These are phyloP conservation scores for Globisporangium splendens DNA, from an alignment of 352 stramenopile species.

Conservation along the genomic window DNA sequence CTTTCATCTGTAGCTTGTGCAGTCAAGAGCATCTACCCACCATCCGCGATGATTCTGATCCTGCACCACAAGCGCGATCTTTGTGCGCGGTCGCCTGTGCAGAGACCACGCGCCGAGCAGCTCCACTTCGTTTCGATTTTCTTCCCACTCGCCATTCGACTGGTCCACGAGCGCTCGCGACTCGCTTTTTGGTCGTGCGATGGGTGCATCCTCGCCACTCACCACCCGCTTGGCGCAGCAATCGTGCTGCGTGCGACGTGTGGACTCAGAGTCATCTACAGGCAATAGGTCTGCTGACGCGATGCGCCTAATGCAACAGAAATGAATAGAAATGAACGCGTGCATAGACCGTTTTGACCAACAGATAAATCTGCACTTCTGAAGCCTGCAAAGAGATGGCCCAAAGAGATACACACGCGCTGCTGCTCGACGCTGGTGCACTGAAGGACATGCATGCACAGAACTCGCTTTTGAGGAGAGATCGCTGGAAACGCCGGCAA, in stretches of 20 bases:
- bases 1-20: not conserved
- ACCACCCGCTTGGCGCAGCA: too few relatives aligned
- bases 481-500: too few relatives aligned
- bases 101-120: not conserved
- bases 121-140: constrained; percentile 10
- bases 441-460: too few relatives aligned
- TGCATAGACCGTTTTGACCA: too few relatives aligned
- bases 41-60: not conserved
- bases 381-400: too few relatives aligned
- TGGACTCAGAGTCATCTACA: constrained; percentile 10
- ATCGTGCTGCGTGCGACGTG: not conserved
- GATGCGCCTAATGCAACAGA: not conserved
- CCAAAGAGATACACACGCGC: too few relatives aligned
- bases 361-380: too few relatives aligned
- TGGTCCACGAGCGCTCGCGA: not conserved
- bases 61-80: not conserved
- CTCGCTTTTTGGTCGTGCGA: not conserved
- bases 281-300: constrained; percentile 2
- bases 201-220: too few relatives aligned
- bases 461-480: too few relatives aligned
- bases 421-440: too few relatives aligned
- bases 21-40: not conserved
- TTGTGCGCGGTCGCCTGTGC: not conserved
- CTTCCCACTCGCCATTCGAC: not conserved
- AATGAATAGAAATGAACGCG: constrained; percentile 1